These are phyloP conservation scores for Pholiota microspora DNA, from an alignment of 768 basidiomycete genomes.

Conservation along the genomic window DNA sequence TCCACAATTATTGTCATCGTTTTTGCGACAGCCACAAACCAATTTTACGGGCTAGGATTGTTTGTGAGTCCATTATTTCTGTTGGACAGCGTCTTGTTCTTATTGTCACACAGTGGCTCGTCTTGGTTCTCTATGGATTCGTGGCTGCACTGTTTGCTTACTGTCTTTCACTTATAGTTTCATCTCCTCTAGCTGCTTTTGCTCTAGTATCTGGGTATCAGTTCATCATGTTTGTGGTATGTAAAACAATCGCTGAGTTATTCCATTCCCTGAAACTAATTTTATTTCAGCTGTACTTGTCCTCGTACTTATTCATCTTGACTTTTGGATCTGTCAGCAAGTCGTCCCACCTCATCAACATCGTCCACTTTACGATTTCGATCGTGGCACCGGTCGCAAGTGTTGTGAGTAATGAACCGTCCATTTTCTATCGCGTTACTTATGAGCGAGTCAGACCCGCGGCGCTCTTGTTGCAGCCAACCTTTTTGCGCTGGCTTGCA, in stretches of 20 bases:
- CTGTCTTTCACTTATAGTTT: conserved; percentile 54
- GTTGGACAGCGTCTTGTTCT: neutral
- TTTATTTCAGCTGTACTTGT: conserved; percentile 27
- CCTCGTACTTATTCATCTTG: conserved; percentile 16
- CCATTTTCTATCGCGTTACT: neutral
- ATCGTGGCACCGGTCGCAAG: conserved; percentile 23
- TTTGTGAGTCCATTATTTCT: conserved; percentile 34
- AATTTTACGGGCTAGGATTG: conserved; percentile 73
- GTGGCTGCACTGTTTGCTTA: conserved; percentile 69
- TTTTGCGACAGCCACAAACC: conserved; percentile 52
- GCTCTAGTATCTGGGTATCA: conserved; percentile 73
- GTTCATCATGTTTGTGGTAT: conserved; percentile 66
- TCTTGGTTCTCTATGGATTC: conserved; percentile 59
- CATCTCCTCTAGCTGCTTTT: conserved; percentile 71
- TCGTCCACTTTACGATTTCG: conserved; percentile 18
- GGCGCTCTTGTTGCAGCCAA: conserved; percentile 74
- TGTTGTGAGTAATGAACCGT: conserved; percentile 9
- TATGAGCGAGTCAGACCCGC: conserved; percentile 42
- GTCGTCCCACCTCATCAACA: conserved; percentile 11
- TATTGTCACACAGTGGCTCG: neutral
- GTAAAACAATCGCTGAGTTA: conserved; percentile 21
- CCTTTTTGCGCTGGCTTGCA: conserved; percentile 70
- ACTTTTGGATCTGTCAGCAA: conserved; percentile 11
- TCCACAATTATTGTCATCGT: conserved; percentile 64
- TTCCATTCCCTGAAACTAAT: neutral